phyloP scores from a whole-genome alignment of 1,284 basidiomycete genomes.

The Trichosporon coremiiforme region DNA sequence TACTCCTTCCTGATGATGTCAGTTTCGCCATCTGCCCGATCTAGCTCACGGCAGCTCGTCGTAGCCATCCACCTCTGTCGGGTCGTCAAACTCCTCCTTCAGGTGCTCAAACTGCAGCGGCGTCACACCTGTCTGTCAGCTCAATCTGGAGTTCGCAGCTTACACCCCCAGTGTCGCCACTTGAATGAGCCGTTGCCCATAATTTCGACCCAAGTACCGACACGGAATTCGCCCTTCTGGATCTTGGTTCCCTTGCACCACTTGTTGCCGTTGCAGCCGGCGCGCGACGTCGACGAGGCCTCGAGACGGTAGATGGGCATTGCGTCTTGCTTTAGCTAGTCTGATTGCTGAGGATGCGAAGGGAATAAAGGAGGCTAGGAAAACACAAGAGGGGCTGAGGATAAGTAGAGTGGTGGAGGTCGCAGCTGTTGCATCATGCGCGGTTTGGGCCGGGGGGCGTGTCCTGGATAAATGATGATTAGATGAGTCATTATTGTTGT shows the following conservation, averaged over 20 bases:
- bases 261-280: conserved; percentile 82
- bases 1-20: conserved; percentile 58
- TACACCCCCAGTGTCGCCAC: conserved; percentile 55
- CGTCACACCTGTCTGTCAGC: conserved; percentile 79
- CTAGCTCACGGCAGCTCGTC: conserved; percentile 48
- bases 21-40: neutral
- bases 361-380: neutral
- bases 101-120: conserved; percentile 70
- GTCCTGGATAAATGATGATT: conserved; percentile 8
- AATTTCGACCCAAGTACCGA: conserved; percentile 75
- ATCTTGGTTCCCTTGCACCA: conserved; percentile 78
- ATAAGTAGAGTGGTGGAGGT: neutral
- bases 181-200: conserved; percentile 69
- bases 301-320: conserved; percentile 60
- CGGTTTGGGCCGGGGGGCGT: neutral
- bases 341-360: no score
- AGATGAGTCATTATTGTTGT: conserved; percentile 5
- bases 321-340: no score
- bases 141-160: conserved; percentile 23
- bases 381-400: neutral
- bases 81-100: conserved; percentile 64
- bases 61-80: conserved; percentile 60
- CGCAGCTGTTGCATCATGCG: neutral
- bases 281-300: conserved; percentile 58
- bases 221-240: conserved; percentile 69